These are phyloP conservation scores for Isoetes taiwanensis DNA, from an alignment of 75 land plant species.

Conservation along the genomic window DNA sequence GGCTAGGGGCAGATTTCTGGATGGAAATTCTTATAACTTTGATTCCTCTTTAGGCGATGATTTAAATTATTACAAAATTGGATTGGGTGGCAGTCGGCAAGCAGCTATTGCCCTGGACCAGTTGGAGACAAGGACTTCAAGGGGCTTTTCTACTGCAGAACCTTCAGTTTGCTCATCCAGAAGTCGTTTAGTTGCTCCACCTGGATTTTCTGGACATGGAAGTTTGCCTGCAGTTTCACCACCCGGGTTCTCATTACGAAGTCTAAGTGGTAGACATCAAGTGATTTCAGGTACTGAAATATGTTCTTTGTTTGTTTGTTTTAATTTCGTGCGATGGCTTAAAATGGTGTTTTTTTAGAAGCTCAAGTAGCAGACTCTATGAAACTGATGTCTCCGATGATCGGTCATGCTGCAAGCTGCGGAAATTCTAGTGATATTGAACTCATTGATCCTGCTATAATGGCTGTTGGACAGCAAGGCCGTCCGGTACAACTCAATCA, in stretches of 20 bases:
- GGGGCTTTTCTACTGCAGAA: too few relatives aligned
- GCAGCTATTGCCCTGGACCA: too few relatives aligned
- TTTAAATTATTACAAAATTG: too few relatives aligned
- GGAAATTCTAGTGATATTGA: constrained; percentile 27
- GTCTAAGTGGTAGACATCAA: constrained; percentile 20
- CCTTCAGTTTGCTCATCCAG: constrained; percentile 12
- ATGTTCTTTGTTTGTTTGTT: not conserved
- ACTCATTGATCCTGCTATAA: constrained; percentile 41
- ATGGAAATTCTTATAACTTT: too few relatives aligned
- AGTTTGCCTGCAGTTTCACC: constrained; percentile 32
- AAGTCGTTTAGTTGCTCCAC: constrained; percentile 41
- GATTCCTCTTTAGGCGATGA: too few relatives aligned
- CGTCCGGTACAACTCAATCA: too few relatives aligned
- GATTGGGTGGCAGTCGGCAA: too few relatives aligned
- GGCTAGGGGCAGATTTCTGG: too few relatives aligned
- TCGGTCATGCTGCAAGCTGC: not conserved
- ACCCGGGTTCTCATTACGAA: constrained; percentile 47
- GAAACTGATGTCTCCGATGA: not conserved
- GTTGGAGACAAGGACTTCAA: too few relatives aligned
- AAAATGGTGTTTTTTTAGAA: not conserved
- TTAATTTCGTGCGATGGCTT: not conserved
- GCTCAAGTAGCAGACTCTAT: not conserved
- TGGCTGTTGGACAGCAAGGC: constrained; percentile 70
- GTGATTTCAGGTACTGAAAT: constrained; percentile 12
- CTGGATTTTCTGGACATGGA: constrained; percentile 46